phyloP scores from a whole-genome alignment of 306 rosid species.

The Hylodesmum podocarpum region DNA sequence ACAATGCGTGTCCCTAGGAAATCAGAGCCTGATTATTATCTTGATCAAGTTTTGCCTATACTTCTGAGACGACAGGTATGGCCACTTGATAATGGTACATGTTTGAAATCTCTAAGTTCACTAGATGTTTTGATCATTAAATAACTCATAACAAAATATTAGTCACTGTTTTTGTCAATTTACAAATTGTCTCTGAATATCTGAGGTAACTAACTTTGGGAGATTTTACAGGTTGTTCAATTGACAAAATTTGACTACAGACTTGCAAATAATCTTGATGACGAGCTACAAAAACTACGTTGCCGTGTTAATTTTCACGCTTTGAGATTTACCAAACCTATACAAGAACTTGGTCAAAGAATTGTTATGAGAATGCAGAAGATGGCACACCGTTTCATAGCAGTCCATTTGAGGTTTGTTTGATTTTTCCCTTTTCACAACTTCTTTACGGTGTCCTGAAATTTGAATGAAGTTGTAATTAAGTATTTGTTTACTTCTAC shows the following conservation, averaged over 20 bases:
- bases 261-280: conserved; percentile 84
- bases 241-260: conserved; percentile 96
- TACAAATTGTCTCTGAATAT: conserved; percentile 21
- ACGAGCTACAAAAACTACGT: conserved; percentile 87
- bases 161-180: not conserved
- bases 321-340: conserved; percentile 83
- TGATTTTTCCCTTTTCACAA: conserved; percentile 13
- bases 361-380: conserved; percentile 74
- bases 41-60: conserved; percentile 94
- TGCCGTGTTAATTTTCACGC: conserved; percentile 98
- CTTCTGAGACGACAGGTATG: conserved; percentile 85
- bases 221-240: conserved; percentile 77
- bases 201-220: conserved; percentile 26
- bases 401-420: conserved; percentile 93
- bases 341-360: conserved; percentile 73
- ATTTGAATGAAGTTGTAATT: conserved; percentile 14
- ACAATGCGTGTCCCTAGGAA: conserved; percentile 99
- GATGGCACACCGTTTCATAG: conserved; percentile 76
- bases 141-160: not conserved
- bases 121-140: not conserved
- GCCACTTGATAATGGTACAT: not conserved
- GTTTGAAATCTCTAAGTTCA: not conserved
- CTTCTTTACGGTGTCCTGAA: conserved; percentile 7
- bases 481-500: conserved; percentile 21
- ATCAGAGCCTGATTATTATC: conserved; percentile 92